phyloP scores from a whole-genome alignment of 164 flowering plant genomes.

The Chloranthus sessilifolius region DNA sequence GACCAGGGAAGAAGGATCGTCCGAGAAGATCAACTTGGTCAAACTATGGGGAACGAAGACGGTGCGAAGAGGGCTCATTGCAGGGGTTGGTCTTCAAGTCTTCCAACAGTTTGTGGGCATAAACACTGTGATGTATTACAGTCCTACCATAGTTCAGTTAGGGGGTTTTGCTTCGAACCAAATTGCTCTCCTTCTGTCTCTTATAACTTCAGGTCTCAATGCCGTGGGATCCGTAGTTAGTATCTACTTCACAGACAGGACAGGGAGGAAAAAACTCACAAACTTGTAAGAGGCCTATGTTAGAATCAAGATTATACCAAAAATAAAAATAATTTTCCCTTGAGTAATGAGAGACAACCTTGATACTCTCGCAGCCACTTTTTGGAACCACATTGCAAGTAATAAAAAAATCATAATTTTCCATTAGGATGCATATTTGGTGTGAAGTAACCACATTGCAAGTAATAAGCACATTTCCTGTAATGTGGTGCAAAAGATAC shows the following conservation, averaged over 20 bases:
- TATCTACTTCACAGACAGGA: constrained; percentile 54
- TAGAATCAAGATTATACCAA: too few relatives aligned
- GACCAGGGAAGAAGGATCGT: constrained; percentile 26
- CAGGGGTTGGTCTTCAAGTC: constrained; percentile 61
- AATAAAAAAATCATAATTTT: too few relatives aligned
- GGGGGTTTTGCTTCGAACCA: constrained; percentile 62
- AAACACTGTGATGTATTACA: constrained; percentile 76
- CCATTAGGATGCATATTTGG: too few relatives aligned
- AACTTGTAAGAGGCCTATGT: too few relatives aligned
- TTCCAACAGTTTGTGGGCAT: constrained; percentile 77
- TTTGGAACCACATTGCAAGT: too few relatives aligned
- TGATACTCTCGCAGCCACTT: too few relatives aligned
- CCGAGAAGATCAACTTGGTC: constrained; percentile 31
- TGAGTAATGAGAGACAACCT: too few relatives aligned
- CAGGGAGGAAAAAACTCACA: constrained; percentile 71
- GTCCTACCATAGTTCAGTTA: constrained; percentile 64
- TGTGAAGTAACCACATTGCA: too few relatives aligned
- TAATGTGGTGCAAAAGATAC: too few relatives aligned
- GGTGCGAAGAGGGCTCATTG: constrained; percentile 48
- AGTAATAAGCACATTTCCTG: too few relatives aligned
- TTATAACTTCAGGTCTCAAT: constrained; percentile 60
- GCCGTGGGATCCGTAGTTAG: constrained; percentile 57
- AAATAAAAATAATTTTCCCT: too few relatives aligned
- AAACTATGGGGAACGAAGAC: constrained; percentile 36
- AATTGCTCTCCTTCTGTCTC: constrained; percentile 62